These are phyloP conservation scores for Tetradesmus obliquus DNA, from an alignment of 139 green algal genomes.

Conservation along the genomic window DNA sequence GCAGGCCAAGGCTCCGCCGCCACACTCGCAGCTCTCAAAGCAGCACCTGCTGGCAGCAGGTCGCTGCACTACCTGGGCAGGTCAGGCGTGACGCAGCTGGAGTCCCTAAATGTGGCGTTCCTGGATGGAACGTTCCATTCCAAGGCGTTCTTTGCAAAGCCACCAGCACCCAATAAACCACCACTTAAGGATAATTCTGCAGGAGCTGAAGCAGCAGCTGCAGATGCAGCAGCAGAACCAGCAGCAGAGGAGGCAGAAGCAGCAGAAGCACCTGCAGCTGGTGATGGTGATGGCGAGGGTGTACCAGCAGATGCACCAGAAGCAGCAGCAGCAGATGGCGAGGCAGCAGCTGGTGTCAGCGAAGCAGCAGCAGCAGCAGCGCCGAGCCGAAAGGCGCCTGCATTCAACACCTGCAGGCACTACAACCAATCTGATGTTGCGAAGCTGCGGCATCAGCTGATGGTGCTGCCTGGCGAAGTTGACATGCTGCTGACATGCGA, in stretches of 20 bases:
- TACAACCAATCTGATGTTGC: slow-evolving; percentile 77
- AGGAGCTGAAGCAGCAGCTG: background rate
- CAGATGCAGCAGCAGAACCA: background rate
- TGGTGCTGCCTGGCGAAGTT: slow-evolving; percentile 75
- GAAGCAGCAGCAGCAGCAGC: background rate
- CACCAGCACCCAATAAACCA: background rate
- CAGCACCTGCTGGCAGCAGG: slow-evolving; percentile 40
- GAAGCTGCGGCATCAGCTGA: slow-evolving; percentile 63
- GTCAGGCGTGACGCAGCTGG: slow-evolving; percentile 67
- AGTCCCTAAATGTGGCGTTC: slow-evolving; percentile 82
- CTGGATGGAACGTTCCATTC: slow-evolving; percentile 82
- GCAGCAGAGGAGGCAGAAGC: background rate
- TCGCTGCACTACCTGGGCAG: slow-evolving; percentile 75
- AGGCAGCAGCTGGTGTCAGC: background rate
- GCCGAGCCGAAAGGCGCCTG: background rate
- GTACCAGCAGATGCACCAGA: background rate
- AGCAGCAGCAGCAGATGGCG: background rate
- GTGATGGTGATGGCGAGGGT: background rate
- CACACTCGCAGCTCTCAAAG: slow-evolving; percentile 46
- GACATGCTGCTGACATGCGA: slow-evolving; percentile 91
- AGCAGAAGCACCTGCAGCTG: background rate
- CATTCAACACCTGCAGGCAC: slow-evolving; percentile 31
- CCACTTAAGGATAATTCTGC: too few relatives aligned
- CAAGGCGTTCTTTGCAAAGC: slow-evolving; percentile 49
- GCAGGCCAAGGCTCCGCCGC: slow-evolving; percentile 42